These are phyloP conservation scores for Sphagnum tenellum DNA, from an alignment of 225 moss, liverwort and hornwort species.

Conservation along the genomic window DNA sequence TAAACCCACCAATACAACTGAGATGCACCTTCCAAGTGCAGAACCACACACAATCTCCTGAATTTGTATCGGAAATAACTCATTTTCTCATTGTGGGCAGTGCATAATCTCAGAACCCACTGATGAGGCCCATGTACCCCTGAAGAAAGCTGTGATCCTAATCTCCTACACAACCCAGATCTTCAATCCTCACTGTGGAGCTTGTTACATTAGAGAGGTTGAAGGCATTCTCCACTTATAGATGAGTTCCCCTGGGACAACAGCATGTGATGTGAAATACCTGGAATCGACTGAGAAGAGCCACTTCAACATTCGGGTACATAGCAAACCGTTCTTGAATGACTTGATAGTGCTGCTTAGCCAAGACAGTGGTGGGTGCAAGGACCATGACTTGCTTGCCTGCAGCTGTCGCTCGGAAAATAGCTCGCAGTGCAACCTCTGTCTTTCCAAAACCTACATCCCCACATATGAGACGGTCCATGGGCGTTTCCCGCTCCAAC, in stretches of 20 bases:
- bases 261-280: slow-evolving; percentile 6
- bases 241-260: background rate
- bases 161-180: too few relatives aligned
- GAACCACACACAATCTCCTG: too few relatives aligned
- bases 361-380: slow-evolving; percentile 76
- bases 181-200: too few relatives aligned
- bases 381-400: slow-evolving; percentile 84
- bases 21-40: too few relatives aligned
- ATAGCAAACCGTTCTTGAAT: slow-evolving; percentile 60
- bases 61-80: too few relatives aligned
- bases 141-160: too few relatives aligned
- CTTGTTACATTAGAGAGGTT: too few relatives aligned
- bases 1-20: too few relatives aligned
- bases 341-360: slow-evolving; percentile 88
- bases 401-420: slow-evolving; percentile 49
- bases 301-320: slow-evolving; percentile 51
- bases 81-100: too few relatives aligned
- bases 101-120: too few relatives aligned
- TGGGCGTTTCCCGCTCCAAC: slow-evolving; percentile 77
- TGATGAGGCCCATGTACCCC: too few relatives aligned
- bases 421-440: slow-evolving; percentile 81
- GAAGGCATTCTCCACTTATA: background rate
- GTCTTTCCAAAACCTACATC: slow-evolving; percentile 97
- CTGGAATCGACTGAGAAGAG: slow-evolving; percentile 84
- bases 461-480: slow-evolving; percentile 89